Conservation (phyloP, 441 rosid species). For the Populus hybrid region DNA sequence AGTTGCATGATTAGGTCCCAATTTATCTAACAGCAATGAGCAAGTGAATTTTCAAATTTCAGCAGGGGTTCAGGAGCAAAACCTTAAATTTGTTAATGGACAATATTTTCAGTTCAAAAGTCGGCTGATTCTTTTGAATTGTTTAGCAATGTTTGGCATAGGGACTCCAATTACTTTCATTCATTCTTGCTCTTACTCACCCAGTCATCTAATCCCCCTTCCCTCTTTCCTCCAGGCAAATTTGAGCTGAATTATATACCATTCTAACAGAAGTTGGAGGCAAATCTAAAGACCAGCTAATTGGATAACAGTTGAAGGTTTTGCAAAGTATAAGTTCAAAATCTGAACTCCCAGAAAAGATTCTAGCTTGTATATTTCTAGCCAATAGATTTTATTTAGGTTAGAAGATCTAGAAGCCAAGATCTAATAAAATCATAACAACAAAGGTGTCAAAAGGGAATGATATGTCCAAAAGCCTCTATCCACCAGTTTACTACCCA, state of each 20-base stretch:
- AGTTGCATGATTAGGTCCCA: neutral
- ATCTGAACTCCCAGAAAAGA: neutral
- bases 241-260: neutral
- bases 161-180: neutral
- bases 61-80: neutral
- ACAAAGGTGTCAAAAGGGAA: neutral
- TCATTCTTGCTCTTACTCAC: neutral
- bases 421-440: neutral
- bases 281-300: neutral
- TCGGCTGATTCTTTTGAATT: neutral
- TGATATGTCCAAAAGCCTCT: neutral
- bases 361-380: neutral
- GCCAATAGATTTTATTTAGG: neutral
- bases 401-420: neutral
- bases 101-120: neutral
- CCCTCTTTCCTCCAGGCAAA: neutral
- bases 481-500: neutral
- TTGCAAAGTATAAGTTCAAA: neutral
- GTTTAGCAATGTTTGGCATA: neutral
- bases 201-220: neutral
- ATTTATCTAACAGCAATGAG: neutral
- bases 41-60: neutral
- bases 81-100: neutral
- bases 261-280: neutral
- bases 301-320: neutral